A percentile compares a stretch with the other conserved stretches of the same genome.
These are phyloP conservation scores for Cymbidium sinense DNA, from an alignment of 106 monocot species.

Conservation along the genomic window DNA sequence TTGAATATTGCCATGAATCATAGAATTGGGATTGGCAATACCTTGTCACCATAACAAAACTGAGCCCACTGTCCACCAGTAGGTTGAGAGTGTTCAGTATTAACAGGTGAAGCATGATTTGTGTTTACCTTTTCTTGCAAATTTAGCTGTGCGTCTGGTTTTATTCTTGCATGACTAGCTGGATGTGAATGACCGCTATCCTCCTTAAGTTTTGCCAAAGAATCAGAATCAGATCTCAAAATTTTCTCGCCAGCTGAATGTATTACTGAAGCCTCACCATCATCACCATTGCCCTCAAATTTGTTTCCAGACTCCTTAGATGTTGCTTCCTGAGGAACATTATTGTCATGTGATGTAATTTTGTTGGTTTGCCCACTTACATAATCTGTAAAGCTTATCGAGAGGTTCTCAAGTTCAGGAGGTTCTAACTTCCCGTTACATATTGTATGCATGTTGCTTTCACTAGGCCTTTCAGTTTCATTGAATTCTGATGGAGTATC, in stretches of 20 bases:
- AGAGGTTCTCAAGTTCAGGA: constrained; percentile 20
- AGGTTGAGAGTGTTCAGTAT: constrained; percentile 11
- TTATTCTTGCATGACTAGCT: constrained; percentile 4
- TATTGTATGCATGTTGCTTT: neutral
- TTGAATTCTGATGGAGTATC: constrained; percentile 10
- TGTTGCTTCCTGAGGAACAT: constrained; percentile 16
- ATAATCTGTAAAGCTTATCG: constrained; percentile 15
- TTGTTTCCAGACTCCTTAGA: constrained; percentile 5
- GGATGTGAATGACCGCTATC: constrained; percentile 13
- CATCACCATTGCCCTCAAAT: constrained; percentile 2
- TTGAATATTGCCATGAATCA: constrained; percentile 15
- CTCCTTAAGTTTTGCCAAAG: constrained; percentile 10
- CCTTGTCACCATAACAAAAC: constrained; percentile 3
- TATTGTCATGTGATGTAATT: neutral
- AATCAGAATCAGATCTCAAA: constrained; percentile 3
- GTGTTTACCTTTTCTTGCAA: constrained; percentile 6
- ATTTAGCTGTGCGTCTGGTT: constrained; percentile 1
- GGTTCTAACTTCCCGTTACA: constrained; percentile 7
- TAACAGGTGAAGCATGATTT: constrained; percentile 16
- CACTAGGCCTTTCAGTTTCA: constrained; percentile 16
- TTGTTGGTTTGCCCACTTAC: neutral
- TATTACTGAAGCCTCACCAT: constrained; percentile 14
- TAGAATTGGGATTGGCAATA: neutral
- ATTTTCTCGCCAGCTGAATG: constrained; percentile 5
- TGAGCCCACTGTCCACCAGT: constrained; percentile 20